A percentile compares a stretch with the other conserved stretches of the same genome.
phyloP scores from a whole-genome alignment of 2,329 filamentous ascomycete genomes.

The Fusarium euwallaceae region DNA sequence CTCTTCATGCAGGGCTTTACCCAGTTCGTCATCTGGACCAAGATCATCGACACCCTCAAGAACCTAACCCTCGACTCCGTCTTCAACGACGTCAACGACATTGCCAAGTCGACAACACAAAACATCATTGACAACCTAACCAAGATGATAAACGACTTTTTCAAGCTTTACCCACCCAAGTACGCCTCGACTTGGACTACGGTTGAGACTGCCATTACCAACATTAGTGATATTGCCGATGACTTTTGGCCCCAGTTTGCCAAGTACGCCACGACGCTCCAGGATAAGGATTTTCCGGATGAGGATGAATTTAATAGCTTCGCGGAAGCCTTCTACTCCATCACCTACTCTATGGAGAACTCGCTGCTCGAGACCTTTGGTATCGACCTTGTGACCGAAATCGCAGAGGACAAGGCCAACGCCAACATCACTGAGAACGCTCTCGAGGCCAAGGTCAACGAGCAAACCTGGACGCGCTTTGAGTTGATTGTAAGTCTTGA shows the following conservation, averaged over 20 bases:
- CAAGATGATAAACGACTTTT: constrained; percentile 38
- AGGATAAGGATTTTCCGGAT: constrained; percentile 13
- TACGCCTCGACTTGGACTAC: constrained; percentile 34
- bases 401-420: constrained; percentile 35
- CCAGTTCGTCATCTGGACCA: constrained; percentile 65
- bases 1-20: constrained; percentile 74
- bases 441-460: constrained; percentile 42
- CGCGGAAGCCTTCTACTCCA: constrained; percentile 7
- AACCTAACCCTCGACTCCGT: constrained; percentile 29
- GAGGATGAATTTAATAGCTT: constrained; percentile 15
- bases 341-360: constrained; percentile 46
- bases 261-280: constrained; percentile 13
- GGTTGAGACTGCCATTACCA: constrained; percentile 43
- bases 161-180: constrained; percentile 47
- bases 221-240: constrained; percentile 47
- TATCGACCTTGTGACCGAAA: constrained; percentile 48
- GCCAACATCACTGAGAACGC: constrained; percentile 21
- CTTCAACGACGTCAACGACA: constrained; percentile 16
- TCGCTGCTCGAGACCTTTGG: constrained; percentile 49
- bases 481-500: constrained; percentile 48
- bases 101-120: constrained; percentile 38
- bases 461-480: constrained; percentile 44
- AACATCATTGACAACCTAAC: constrained; percentile 32
- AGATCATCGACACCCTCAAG: constrained; percentile 52
- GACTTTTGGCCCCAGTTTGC: constrained; percentile 44